Evolutionary conservation across 1,284 basidiomycete species (phyloP).

Genomic region (Quambalaria eucalypti): DNA sequence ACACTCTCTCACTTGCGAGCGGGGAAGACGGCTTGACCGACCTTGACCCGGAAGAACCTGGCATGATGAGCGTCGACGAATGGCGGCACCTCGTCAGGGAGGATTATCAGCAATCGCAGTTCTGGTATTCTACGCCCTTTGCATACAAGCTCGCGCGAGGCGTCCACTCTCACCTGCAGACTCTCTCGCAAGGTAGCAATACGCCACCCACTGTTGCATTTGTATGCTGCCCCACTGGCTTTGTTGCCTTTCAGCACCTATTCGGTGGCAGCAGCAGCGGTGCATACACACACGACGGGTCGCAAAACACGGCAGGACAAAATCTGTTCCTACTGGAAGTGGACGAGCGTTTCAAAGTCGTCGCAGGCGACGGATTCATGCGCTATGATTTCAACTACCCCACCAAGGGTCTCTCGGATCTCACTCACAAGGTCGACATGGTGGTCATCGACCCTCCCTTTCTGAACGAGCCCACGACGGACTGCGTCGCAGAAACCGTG

Average conservation of each 20-base stretch:
- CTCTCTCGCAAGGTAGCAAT: neutral
- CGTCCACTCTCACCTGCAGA: neutral
- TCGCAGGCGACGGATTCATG: slow-evolving; percentile 1
- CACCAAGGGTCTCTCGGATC: neutral
- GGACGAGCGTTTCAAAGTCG: neutral
- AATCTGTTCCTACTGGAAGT: slow-evolving; percentile 1
- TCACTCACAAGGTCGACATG: slow-evolving; percentile 3
- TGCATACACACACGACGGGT: neutral
- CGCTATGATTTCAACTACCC: slow-evolving; percentile 4
- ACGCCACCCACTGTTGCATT: neutral
- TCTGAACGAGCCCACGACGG: slow-evolving; percentile 3
- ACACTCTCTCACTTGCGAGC: neutral
- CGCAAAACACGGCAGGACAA: neutral
- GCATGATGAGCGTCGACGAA: neutral
- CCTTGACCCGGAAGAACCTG: neutral
- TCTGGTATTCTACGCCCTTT: slow-evolving; percentile 2
- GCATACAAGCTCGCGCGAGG: neutral
- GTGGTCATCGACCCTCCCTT: slow-evolving; percentile 7
- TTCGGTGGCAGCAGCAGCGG: neutral
- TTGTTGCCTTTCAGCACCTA: slow-evolving; percentile 2
- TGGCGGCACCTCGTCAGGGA: neutral
- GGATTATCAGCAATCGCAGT: neutral
- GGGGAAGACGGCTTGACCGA: neutral
- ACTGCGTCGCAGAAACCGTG: neutral
- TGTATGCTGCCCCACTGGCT: slow-evolving; percentile 3